Evolutionary conservation across 495 filamentous ascomycete genomes (phyloP).

Genomic region (Penicillium coffeae): DNA sequence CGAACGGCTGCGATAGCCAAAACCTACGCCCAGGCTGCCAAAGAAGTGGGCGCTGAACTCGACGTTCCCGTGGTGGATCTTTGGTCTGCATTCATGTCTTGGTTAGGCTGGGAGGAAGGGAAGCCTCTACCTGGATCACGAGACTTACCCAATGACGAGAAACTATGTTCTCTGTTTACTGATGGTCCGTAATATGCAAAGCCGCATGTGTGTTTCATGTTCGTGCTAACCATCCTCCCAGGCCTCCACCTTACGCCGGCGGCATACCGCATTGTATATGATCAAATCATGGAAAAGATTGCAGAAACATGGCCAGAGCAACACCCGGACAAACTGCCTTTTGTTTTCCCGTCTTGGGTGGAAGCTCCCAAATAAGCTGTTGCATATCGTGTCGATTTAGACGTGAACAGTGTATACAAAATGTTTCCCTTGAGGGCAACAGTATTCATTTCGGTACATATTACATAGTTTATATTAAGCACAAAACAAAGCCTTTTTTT

Average conservation of each 20-base stretch:
- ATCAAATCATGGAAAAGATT: slow-evolving; percentile 53
- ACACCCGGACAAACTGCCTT: slow-evolving; percentile 46
- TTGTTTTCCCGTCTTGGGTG: slow-evolving; percentile 53
- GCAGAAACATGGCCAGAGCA: slow-evolving; percentile 55
- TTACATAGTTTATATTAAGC: too few relatives aligned
- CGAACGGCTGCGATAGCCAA: slow-evolving; percentile 63
- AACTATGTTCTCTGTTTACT: slow-evolving; percentile 49
- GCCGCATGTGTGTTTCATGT: background rate
- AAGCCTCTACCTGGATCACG: slow-evolving; percentile 51
- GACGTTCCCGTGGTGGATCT: slow-evolving; percentile 68
- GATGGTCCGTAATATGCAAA: slow-evolving; percentile 49
- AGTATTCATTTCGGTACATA: too few relatives aligned
- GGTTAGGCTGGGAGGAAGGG: slow-evolving; percentile 59
- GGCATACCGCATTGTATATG: slow-evolving; percentile 58
- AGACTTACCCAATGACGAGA: slow-evolving; percentile 42
- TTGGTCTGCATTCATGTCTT: slow-evolving; percentile 66
- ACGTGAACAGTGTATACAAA: too few relatives aligned
- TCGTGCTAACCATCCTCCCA: slow-evolving; percentile 21
- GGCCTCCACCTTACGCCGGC: slow-evolving; percentile 62
- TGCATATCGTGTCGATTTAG: background rate
- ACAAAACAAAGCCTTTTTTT: too few relatives aligned
- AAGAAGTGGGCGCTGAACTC: slow-evolving; percentile 60
- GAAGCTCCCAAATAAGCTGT: slow-evolving; percentile 39
- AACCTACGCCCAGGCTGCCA: slow-evolving; percentile 65
- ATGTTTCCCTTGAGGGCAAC: too few relatives aligned